Percentiles rank a stretch among this genome's conserved stretches.
These are phyloP conservation scores for Penicillium angulare DNA, from an alignment of 495 filamentous ascomycete species.

Conservation along the genomic window DNA sequence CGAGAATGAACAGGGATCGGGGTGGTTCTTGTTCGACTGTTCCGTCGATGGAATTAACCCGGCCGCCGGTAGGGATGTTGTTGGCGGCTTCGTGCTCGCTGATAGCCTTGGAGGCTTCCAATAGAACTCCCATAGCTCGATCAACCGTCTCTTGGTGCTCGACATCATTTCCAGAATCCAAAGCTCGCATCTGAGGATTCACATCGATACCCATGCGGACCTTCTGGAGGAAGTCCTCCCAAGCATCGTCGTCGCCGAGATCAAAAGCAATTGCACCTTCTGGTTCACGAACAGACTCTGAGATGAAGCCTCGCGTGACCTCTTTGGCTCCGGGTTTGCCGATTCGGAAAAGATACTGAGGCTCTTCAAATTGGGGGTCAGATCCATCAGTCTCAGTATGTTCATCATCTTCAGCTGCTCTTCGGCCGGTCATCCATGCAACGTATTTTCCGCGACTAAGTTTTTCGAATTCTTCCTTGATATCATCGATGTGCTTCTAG, in stretches of 20 bases:
- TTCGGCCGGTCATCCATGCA: constrained; percentile 36
- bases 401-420: constrained; percentile 47
- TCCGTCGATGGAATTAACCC: constrained; percentile 3
- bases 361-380: constrained; percentile 34
- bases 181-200: constrained; percentile 41
- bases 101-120: constrained; percentile 12
- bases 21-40: constrained; percentile 4
- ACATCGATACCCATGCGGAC: constrained; percentile 38
- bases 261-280: constrained; percentile 34
- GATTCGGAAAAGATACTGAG: constrained; percentile 23
- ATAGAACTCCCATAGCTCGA: constrained; percentile 8
- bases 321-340: constrained; percentile 25
- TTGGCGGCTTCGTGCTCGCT: background rate
- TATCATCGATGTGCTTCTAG: constrained; percentile 26
- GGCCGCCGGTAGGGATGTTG: background rate
- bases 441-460: constrained; percentile 46
- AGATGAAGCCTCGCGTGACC: constrained; percentile 38
- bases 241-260: constrained; percentile 27
- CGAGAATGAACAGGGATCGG: constrained; percentile 32
- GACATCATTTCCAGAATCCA: constrained; percentile 21
- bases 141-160: constrained; percentile 5
- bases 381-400: constrained; percentile 50
- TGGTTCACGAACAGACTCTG: constrained; percentile 33
- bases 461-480: constrained; percentile 40
- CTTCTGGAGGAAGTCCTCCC: constrained; percentile 45